These are phyloP conservation scores for Lactarius evosmus DNA, from an alignment of 768 basidiomycete species.

Conservation along the genomic window DNA sequence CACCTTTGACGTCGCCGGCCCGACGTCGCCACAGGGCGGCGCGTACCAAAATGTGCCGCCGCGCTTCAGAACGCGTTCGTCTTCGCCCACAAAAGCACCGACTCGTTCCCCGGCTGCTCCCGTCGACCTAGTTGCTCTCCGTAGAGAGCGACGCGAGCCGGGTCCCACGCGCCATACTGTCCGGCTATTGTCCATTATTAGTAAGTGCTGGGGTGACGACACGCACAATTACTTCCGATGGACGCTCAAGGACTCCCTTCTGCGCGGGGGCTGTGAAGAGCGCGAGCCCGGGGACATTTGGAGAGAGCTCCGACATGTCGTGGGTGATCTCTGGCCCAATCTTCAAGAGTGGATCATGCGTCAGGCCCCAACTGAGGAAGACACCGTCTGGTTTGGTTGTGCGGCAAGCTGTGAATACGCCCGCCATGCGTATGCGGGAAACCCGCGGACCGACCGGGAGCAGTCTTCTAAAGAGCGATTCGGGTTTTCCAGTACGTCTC, in stretches of 20 bases:
- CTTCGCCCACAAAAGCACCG: not conserved
- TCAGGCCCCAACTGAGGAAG: not conserved
- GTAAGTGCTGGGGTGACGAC: conserved; percentile 2
- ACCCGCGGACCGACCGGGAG: not conserved
- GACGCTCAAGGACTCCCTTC: not conserved
- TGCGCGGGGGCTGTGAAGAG: conserved; percentile 3
- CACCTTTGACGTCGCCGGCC: not conserved
- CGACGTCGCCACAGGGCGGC: not conserved
- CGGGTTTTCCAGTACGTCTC: conserved; percentile 13
- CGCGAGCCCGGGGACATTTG: not conserved
- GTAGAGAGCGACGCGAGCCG: not conserved
- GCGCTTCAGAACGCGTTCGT: not conserved
- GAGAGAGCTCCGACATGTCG: not conserved
- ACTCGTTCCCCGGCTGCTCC: not conserved
- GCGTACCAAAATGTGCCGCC: not conserved
- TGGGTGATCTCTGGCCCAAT: not conserved
- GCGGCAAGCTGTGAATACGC: not conserved
- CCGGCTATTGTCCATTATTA: not conserved
- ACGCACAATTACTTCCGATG: not conserved
- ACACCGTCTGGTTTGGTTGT: not conserved
- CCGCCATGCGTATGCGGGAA: not conserved
- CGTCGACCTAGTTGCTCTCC: not conserved
- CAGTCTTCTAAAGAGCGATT: not conserved
- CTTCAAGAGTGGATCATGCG: conserved; percentile 11
- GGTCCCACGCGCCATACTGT: not conserved